Evolutionary conservation across 306 rosid genomes (phyloP).

Genomic region (Lithocarpus polystachyus): DNA sequence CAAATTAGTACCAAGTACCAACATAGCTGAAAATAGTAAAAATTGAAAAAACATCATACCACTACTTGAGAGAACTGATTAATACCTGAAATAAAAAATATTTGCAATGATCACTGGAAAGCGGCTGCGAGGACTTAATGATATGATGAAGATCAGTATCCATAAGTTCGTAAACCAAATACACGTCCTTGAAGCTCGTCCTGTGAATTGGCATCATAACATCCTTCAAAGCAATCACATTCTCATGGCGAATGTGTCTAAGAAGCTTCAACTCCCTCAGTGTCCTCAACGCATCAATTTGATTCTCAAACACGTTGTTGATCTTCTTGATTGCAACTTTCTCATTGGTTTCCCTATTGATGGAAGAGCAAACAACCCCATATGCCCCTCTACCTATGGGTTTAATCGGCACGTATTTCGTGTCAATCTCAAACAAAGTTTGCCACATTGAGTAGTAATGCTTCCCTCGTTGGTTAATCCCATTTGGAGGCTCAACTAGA

Average conservation of each 20-base stretch:
- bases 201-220: conserved; percentile 71
- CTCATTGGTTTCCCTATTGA: conserved; percentile 72
- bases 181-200: conserved; percentile 68
- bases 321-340: conserved; percentile 90
- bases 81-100: conserved; percentile 79
- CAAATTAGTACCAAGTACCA: conserved; percentile 4
- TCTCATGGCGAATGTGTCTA: conserved; percentile 64
- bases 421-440: conserved; percentile 79
- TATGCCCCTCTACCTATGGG: conserved; percentile 82
- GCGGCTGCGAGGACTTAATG: conserved; percentile 66
- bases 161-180: conserved; percentile 94
- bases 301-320: conserved; percentile 63
- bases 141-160: conserved; percentile 85
- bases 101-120: conserved; percentile 74
- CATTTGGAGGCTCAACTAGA: conserved; percentile 64
- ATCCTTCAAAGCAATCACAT: conserved; percentile 83
- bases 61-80: background rate
- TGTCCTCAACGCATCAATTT: conserved; percentile 62
- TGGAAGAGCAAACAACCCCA: conserved; percentile 83
- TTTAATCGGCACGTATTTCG: conserved; percentile 74
- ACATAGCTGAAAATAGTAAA: conserved; percentile 11
- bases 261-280: conserved; percentile 85
- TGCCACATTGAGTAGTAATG: conserved; percentile 69
- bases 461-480: conserved; percentile 55
- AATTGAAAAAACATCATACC: background rate